Conservation (phyloP, 768 basidiomycete genomes). For the Exidia glandulosa region DNA sequence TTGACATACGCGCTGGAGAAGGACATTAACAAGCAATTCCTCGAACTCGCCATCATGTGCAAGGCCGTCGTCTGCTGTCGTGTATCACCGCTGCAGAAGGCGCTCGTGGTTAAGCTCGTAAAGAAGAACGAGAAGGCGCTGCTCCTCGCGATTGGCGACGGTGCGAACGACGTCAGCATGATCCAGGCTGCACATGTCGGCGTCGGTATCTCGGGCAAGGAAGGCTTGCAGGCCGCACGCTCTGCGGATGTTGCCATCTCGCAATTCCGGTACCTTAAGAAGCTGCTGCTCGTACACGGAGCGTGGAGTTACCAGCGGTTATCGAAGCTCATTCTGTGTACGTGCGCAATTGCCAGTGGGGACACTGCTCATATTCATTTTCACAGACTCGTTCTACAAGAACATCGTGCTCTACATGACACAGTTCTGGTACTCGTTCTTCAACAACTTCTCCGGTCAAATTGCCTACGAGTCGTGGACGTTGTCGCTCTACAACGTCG, state of each 20-base stretch:
- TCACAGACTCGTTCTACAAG: conserved; percentile 92
- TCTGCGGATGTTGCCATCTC: conserved; percentile 97
- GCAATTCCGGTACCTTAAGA: conserved; percentile 92
- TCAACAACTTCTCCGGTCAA: conserved; percentile 99
- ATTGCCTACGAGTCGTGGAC: conserved; percentile 99
- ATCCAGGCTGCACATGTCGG: conserved; percentile 98
- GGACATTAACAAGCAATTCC: conserved; percentile 76
- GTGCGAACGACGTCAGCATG: conserved; percentile 98
- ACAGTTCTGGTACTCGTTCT: conserved; percentile 96
- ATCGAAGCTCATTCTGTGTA: conserved; percentile 92
- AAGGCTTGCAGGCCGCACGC: conserved; percentile 97
- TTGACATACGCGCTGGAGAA: conserved; percentile 89
- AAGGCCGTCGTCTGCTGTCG: conserved; percentile 98
- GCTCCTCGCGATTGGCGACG: conserved; percentile 93
- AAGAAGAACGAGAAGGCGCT: conserved; percentile 93
- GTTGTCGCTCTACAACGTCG: conserved; percentile 88
- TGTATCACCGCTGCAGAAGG: conserved; percentile 95
- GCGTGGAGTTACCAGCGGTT: conserved; percentile 97
- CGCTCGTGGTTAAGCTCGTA: conserved; percentile 95
- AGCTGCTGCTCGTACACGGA: conserved; percentile 90
- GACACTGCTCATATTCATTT: no score
- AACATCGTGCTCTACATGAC: conserved; percentile 98
- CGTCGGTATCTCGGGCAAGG: conserved; percentile 94
- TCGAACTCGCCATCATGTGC: conserved; percentile 95
- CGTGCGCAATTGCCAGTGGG: no score